Conservation (phyloP, 2,329 filamentous ascomycete species). For the Cordyceps cicadae region DNA sequence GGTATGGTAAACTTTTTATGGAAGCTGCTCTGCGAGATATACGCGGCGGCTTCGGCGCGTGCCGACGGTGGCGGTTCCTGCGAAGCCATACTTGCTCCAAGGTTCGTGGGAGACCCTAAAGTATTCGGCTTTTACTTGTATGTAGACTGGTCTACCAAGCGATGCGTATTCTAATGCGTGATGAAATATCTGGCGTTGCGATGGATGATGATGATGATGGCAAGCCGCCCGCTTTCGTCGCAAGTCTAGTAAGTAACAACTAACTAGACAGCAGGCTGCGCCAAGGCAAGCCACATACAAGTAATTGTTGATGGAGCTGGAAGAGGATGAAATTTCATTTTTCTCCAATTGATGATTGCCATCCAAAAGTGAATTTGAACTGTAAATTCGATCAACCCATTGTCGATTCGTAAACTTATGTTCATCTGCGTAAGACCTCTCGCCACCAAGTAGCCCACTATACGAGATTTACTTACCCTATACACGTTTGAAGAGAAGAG, state of each 20-base stretch:
- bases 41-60: conserved; percentile 8
- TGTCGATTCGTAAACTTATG: no score
- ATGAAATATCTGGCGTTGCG: background rate
- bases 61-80: background rate
- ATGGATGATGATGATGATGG: background rate
- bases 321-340: background rate
- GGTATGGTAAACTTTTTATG: conserved; percentile 20
- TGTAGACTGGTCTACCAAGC: no score
- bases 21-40: conserved; percentile 20
- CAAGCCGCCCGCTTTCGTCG: background rate
- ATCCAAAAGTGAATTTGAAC: no score
- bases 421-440: no score
- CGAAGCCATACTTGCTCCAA: background rate
- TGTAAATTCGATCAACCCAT: no score
- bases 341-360: no score
- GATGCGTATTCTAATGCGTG: background rate
- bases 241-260: background rate
- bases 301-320: background rate
- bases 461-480: no score
- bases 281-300: background rate
- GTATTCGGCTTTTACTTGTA: background rate
- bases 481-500: no score
- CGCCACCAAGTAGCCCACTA: no score
- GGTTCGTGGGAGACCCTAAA: background rate
- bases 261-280: background rate